Conservation (phyloP, 1,139 yeast species). For the Nakaseomyces bracarensis region DNA sequence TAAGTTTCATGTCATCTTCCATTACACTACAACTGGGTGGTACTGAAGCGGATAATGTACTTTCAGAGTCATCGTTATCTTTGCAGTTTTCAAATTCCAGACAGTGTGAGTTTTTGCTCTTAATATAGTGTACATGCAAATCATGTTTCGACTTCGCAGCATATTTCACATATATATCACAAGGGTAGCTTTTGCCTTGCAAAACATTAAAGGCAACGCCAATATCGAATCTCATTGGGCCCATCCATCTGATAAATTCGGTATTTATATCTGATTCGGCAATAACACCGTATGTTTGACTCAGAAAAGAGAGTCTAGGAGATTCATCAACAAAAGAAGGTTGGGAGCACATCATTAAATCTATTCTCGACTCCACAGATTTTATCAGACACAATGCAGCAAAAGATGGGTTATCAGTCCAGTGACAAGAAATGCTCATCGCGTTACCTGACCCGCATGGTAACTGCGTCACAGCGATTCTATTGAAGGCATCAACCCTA, state of each 20-base stretch:
- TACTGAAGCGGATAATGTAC: not conserved
- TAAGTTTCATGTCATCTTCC: conserved; percentile 31
- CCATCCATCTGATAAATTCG: conserved; percentile 83
- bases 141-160: conserved; percentile 48
- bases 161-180: conserved; percentile 68
- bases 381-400: conserved; percentile 72
- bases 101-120: conserved; percentile 27
- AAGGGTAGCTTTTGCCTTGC: conserved; percentile 60
- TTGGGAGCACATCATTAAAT: conserved; percentile 77
- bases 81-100: conserved; percentile 6
- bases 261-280: conserved; percentile 95
- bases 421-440: conserved; percentile 71
- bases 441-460: conserved; percentile 98
- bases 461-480: conserved; percentile 67
- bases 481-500: conserved; percentile 54
- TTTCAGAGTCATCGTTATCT: not conserved
- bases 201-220: conserved; percentile 66
- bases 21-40: conserved; percentile 7
- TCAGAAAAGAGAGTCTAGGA: conserved; percentile 58
- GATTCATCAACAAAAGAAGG: conserved; percentile 32
- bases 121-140: conserved; percentile 43
- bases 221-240: conserved; percentile 71
- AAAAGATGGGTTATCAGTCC: conserved; percentile 54
- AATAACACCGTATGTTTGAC: conserved; percentile 82
- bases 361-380: conserved; percentile 56